Conservation (phyloP, 2,329 filamentous ascomycete species). For the Metarhizium sp. region DNA sequence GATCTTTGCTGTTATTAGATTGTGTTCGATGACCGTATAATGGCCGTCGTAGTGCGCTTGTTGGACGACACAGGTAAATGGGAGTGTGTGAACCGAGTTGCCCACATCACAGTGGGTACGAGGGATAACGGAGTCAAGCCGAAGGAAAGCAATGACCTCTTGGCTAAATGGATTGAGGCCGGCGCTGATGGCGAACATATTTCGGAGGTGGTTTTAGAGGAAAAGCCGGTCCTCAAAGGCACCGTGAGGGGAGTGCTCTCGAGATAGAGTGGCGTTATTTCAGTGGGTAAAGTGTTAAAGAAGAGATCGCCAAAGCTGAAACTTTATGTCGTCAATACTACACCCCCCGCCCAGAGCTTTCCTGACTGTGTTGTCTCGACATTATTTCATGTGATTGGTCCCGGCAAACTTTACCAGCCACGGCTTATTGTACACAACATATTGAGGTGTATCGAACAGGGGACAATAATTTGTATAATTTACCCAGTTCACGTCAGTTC, state of each 20-base stretch:
- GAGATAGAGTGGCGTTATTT: constrained; percentile 22
- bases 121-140: constrained; percentile 68
- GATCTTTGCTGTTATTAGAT: constrained; percentile 34
- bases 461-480: no score
- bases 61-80: constrained; percentile 46
- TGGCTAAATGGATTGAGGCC: constrained; percentile 62
- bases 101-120: constrained; percentile 88
- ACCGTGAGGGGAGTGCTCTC: constrained; percentile 38
- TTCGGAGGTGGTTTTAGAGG: constrained; percentile 38
- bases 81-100: constrained; percentile 66
- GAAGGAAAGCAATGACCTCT: constrained; percentile 83
- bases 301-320: background rate
- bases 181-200: constrained; percentile 35
- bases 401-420: no score
- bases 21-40: constrained; percentile 77
- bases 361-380: no score
- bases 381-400: no score
- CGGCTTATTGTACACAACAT: no score
- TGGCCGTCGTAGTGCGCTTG: constrained; percentile 82
- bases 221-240: constrained; percentile 37
- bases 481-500: no score
- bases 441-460: no score
- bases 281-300: background rate
- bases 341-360: no score
- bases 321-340: background rate